Conservation (phyloP, 2,329 filamentous ascomycete species). For the Epichloe baconii region DNA sequence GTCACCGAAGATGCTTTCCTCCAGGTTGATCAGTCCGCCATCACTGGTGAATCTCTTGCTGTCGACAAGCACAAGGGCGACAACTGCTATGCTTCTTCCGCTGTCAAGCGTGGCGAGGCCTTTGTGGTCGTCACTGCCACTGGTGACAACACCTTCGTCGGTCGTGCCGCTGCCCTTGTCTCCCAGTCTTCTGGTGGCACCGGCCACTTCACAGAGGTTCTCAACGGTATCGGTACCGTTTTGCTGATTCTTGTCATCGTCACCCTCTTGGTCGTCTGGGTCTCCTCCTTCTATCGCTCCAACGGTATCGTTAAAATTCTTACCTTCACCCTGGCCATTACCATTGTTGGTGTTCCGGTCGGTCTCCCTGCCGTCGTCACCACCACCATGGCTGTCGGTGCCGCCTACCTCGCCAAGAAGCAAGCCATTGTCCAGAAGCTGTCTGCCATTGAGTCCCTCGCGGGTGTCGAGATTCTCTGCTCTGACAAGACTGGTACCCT, state of each 20-base stretch:
- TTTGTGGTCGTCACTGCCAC: conserved; percentile 73
- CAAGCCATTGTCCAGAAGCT: conserved; percentile 90
- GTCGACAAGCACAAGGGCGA: conserved; percentile 80
- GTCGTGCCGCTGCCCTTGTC: conserved; percentile 76
- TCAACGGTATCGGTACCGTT: conserved; percentile 75
- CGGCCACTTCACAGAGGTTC: conserved; percentile 84
- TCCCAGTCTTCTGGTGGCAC: conserved; percentile 59
- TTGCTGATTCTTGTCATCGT: conserved; percentile 68
- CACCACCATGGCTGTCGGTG: conserved; percentile 89
- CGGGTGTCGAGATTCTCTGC: conserved; percentile 84
- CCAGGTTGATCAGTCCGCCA: conserved; percentile 83
- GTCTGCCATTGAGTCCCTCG: conserved; percentile 80
- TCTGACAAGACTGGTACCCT: conserved; percentile 78
- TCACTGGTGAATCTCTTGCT: conserved; percentile 83
- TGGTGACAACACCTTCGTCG: conserved; percentile 83
- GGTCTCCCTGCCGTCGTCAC: conserved; percentile 89
- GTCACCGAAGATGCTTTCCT: conserved; percentile 74
- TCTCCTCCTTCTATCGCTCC: conserved; percentile 78
- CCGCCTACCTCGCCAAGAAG: conserved; percentile 82
- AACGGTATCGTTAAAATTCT: conserved; percentile 69
- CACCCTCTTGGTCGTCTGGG: conserved; percentile 72
- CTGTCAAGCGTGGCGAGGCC: conserved; percentile 81
- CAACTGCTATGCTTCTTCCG: conserved; percentile 71
- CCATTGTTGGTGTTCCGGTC: conserved; percentile 83
- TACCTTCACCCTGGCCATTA: conserved; percentile 76